Base-by-base conservation (phyloP, 73 alveolate species). In the Paramecium biaurelia region DNA sequence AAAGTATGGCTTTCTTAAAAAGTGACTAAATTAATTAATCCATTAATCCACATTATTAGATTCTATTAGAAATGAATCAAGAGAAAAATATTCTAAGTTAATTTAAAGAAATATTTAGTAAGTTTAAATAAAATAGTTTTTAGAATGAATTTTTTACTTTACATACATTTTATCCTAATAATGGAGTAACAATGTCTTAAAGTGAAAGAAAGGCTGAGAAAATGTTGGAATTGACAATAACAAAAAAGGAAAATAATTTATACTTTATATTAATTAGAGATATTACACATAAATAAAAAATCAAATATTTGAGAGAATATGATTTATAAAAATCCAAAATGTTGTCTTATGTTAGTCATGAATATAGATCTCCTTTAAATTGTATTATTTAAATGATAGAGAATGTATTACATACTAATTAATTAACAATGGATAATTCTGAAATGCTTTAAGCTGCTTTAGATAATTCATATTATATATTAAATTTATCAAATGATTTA, bases 291-390 rank as follows among this genome's bases (percentile, higher is more conserved):
- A 70, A 37, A 34, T 70, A 89, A 28, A 70, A 89, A 49, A 89
- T 89, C 6, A 89, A 45, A 82, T 82, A 43, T 45, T 42, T 89
- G 21, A 89, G 49, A 26, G 92, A 89, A 45, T 63, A 70, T 82
- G 74, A 89, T 45, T 14, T 43, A 26, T 49, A 89, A 37, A 89
- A 89, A 43, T 89, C 94, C 7, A 89, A 89, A 42, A 70, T 89
- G 89, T 76, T 89, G 18, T 89, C 94, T 8, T 89, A 57, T 70
- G 94, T 89, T 1, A 70, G 92, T 23, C 94, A 89, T 18, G 94
- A 89, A 70, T 56, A 70, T 24, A 38, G 94, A 28, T 58, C 94
- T 15, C 94, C 94, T 1, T 20, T 89, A 41, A 89, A 89, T 72
- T 70, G 92, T 47, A 89, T 89, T 7, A 89, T 89, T 23, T 53